Evolutionary conservation across 2,329 filamentous ascomycete species (phyloP), one percentile per base, ranked within the genome.

Genomic region (Dactylellina drechsleri): DNA sequence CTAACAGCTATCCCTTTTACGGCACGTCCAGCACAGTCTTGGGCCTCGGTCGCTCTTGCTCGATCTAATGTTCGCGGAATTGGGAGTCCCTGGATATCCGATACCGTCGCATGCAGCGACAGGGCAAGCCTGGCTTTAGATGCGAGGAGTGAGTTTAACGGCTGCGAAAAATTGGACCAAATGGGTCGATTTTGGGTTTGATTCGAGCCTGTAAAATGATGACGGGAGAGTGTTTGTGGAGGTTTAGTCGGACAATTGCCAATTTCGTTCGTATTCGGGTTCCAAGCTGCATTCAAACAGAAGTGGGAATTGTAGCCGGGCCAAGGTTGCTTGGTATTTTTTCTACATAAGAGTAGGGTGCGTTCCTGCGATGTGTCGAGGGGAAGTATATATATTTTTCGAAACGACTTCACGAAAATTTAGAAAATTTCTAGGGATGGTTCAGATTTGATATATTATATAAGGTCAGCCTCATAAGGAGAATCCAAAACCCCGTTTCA

Each of bases 261-360:
- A 57, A 49, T 64, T 75, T 68, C 58, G 71, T 58, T 75, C 71
- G 71, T 75, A 75, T 75, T 75, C 71, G 58, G 50, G 43, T 54
- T 52, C 56, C 13, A 52, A 36, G 52, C 60, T 60, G 60, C 53
- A 59, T 59, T 59, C 13, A 47, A 45, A 16, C 16, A 15, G 8
- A 20, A 47, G 59, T 40, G 45, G 62, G 66, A 18, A 47, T 47
- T 8, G 10, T 36, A 10, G 31, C 31, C 31, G 31, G 31, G 31
- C 31, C 10, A 36, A 36, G 31, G 2, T 36, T 36, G 2, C 31
- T 36, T 36, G 31, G 31, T 7, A 7, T 7, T 36, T 36, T 36
- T 8, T 36, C 31, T 36, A 36, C 31, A 7, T 36, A 36, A 36
- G 31, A 36, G 31, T 36, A 7, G 31, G 2, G 5, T 36, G 31